phyloP scores from a whole-genome alignment of 1,139 yeast genomes.

The Taphrina pruni region DNA sequence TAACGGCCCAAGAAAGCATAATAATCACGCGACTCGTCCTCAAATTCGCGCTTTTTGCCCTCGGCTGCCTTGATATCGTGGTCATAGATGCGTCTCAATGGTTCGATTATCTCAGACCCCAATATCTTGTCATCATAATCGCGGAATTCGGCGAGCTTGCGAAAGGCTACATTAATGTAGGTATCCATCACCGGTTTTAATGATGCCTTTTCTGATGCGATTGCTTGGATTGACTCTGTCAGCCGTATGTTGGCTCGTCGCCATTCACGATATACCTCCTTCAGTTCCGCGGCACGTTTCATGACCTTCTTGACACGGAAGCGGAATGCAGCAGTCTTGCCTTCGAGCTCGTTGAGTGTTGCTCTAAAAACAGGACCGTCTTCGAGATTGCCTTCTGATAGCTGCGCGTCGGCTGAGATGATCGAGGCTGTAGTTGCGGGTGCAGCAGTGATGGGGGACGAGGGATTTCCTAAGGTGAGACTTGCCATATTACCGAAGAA shows the following conservation, averaged over 20 bases:
- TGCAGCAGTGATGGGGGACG: not conserved
- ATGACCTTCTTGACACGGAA: constrained; percentile 55
- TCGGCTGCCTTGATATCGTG: constrained; percentile 55
- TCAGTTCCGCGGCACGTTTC: constrained; percentile 52
- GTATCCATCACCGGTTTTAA: constrained; percentile 51
- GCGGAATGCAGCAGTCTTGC: constrained; percentile 59
- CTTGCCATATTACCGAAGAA: constrained; percentile 17
- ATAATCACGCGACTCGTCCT: constrained; percentile 73
- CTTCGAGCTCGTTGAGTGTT: constrained; percentile 62
- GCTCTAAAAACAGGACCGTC: constrained; percentile 81
- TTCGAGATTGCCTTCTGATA: constrained; percentile 50
- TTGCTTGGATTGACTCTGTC: constrained; percentile 49
- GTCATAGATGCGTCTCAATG: constrained; percentile 55
- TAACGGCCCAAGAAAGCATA: constrained; percentile 76
- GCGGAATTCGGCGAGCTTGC: constrained; percentile 44
- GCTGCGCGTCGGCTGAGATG: not conserved
- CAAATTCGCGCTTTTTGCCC: constrained; percentile 63
- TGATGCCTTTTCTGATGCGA: constrained; percentile 51
- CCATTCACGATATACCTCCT: constrained; percentile 53
- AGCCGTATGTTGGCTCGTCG: constrained; percentile 53
- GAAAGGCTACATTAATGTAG: constrained; percentile 48
- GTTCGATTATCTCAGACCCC: constrained; percentile 53
- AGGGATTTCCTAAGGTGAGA: not conserved
- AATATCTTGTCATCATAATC: constrained; percentile 47
- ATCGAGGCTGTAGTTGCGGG: constrained; percentile 9